Base-by-base conservation (phyloP, 306 rosid species). In the Geum urbanum region DNA sequence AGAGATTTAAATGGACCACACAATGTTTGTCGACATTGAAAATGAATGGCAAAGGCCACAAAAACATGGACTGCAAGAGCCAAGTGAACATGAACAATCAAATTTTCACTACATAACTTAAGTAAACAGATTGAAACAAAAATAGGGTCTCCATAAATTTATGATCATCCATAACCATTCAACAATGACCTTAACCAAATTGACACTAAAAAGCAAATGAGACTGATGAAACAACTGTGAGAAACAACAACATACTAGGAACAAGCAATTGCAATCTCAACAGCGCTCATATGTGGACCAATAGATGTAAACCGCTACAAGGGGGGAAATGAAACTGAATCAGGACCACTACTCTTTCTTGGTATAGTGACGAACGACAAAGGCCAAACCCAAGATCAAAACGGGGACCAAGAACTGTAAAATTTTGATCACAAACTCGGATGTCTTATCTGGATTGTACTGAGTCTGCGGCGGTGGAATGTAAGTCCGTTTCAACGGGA, bases 321-420 rank as follows among this genome's bases (percentile, higher is more conserved):
- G 67, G 63, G 73, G 72, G 66, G 7, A 8, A 2, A 47, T 0
- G 24, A 6, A 0, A 43, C 10, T 59, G 15, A 35, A 59, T 13
- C 4, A n/a, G 51, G 7, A 19, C 10, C 12, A 27, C 27, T 73
- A 73, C 4, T 95, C 96, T 76, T 89, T 88, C 87, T 90, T 95
- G 90, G 99, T 91, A 82, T 77, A 91, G 82, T 83, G 84, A 41
- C 99, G 88, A 67, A 86, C 96, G 3, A 74, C 92, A 68, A 87
- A 89, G 65, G 97, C 99, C 54, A 95, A 79, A 27, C 83, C 99
- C 92, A 95, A 78, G 79, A 95, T 89, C 59, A 95, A 80, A 19
- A 95, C 84, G 47, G 99, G 96, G 64, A 95, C 96, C 77, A 95
- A 57, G 79, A 91, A 80, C 85, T 91, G 97, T 79, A 91, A 79